Evolutionary conservation across 2,329 filamentous ascomycete genomes (phyloP), one percentile per base, ranked within the genome.

Genomic region (Diaporthe destruens): DNA sequence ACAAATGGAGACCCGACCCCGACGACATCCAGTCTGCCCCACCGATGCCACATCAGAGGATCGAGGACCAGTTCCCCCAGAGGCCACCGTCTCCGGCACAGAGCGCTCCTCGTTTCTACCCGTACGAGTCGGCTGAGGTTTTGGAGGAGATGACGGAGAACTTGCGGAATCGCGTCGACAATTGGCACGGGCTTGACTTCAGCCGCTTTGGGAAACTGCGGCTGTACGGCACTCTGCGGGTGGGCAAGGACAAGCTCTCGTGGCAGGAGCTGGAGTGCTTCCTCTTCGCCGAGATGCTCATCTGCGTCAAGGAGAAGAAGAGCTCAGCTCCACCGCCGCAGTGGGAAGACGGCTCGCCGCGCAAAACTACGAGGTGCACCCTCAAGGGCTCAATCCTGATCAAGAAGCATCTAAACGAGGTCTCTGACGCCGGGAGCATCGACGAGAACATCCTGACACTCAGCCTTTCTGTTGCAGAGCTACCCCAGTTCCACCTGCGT

Each of bases 221-320:
- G 42, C 85, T 98, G 42, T 95, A 98, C 78, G 96, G 95, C 36
- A 95, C 93, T 2, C 90, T 99, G 72, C 92, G 94, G 69, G 96
- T 99, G 29, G 96, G 96, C 77, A 99, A 99, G 83, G 96, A 99
- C 82, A 95, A 95, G 76, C 88, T 96, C 76, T 95, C 95, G 8
- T 99, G 96, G 96, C 96, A 99, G 85, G 96, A 98, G 81, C 85
- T 99, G 71, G 95, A 99, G 81, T 99, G 96, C 82, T 99, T 94
- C 81, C 88, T 99, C 39, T 99, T 99, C 80, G 94, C 93, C 6
- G 96, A 99, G 84, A 99, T 99, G 96, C 92, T 99, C 78, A 99
- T 99, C 76, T 99, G 96, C 80, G 95, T 99, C 74, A 99, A 98
- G 83, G 96, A 98, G 84, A 98, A 98, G 88, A 98, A 95, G 84